phyloP scores from a whole-genome alignment of 495 filamentous ascomycete genomes.

The Rhizodiscina lignyota region DNA sequence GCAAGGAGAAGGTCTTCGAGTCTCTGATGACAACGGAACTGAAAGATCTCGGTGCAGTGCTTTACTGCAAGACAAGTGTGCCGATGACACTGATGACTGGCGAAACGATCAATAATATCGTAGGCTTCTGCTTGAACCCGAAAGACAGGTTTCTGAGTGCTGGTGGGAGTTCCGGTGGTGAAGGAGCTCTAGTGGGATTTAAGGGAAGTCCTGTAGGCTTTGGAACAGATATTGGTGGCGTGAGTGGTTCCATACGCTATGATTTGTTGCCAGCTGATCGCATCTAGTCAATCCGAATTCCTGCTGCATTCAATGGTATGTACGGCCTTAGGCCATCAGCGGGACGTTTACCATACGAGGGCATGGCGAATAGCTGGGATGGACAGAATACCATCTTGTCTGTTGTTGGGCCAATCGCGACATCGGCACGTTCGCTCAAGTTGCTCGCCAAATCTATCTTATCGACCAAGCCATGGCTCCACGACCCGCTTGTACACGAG shows the following conservation, averaged over 20 bases:
- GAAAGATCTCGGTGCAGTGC: slow-evolving; percentile 38
- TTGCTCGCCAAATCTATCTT: slow-evolving; percentile 39
- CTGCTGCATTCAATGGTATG: slow-evolving; percentile 28
- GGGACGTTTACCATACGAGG: slow-evolving; percentile 30
- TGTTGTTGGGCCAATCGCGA: slow-evolving; percentile 40
- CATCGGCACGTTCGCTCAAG: slow-evolving; percentile 29
- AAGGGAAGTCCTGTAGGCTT: slow-evolving; percentile 20
- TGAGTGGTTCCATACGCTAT: too few species aligned
- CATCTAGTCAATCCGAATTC: slow-evolving; percentile 34
- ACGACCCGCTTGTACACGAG: slow-evolving; percentile 43
- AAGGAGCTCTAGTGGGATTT: slow-evolving; percentile 22
- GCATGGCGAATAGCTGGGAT: slow-evolving; percentile 39
- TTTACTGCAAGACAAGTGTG: slow-evolving; percentile 51
- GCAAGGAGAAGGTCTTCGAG: slow-evolving; percentile 18
- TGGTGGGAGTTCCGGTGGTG: slow-evolving; percentile 21
- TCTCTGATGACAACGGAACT: slow-evolving; percentile 27
- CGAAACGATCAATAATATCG: slow-evolving; percentile 38
- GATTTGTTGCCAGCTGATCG: too few species aligned
- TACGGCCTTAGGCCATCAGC: slow-evolving; percentile 27
- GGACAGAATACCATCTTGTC: slow-evolving; percentile 41
- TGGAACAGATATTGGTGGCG: slow-evolving; percentile 29
- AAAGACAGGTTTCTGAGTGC: slow-evolving; percentile 18
- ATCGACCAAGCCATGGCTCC: slow-evolving; percentile 40
- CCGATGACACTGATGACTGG: slow-evolving; percentile 43
- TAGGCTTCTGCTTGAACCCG: slow-evolving; percentile 21